Base-by-base conservation (phyloP, 2,329 filamentous ascomycete species). In the Camillea tinctor region DNA sequence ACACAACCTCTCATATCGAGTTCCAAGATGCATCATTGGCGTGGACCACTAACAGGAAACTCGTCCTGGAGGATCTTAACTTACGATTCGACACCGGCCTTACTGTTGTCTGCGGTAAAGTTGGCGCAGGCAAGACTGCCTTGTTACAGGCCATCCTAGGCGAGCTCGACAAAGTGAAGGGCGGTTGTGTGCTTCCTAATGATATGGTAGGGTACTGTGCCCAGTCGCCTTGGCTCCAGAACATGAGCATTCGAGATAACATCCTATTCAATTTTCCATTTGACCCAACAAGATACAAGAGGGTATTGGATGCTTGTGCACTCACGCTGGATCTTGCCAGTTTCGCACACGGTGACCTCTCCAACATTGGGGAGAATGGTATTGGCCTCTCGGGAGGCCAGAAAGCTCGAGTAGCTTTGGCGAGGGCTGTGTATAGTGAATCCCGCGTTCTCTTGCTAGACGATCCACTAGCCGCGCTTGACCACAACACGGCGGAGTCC, bases 11-110 rank as follows among this genome's bases (percentile, higher is more conserved):
- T 19, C 76, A 81, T 17, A 77, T 88, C 20, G 73, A 82, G 49
- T 79, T 96, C 52, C 77, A 81, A 2, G 76, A 85, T 24, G 91
- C 90, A 4, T 88, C 87, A 0, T 96, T 96, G 71, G 84, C 89
- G 0, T 96, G 93, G 89, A 92, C 93, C 0, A 90, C 90, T 0
- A 84, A 84, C 0, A 72, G 80, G 1, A 79, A 81, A 7, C 77
- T 82, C 3, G 79, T 86, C 0, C 73, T 88, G 7, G 72, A 75
- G 6, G 69, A 79, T 17, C 71, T 86, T 13, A 75, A 77, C 13
- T 65, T 86, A 9, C 71, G 68, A 1, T 84, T 86, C 54, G 69
- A 73, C 9, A 71, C 76, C 0, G 84, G 84, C 0, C 74, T 88
- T 4, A 85, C 80, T 0, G 75, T 87, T 0, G 73, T 88, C 1